Evolutionary conservation across 371 early-diverging fungal genomes (phyloP), one percentile per base, ranked within the genome.

Genomic region (Coemansia sp.): DNA sequence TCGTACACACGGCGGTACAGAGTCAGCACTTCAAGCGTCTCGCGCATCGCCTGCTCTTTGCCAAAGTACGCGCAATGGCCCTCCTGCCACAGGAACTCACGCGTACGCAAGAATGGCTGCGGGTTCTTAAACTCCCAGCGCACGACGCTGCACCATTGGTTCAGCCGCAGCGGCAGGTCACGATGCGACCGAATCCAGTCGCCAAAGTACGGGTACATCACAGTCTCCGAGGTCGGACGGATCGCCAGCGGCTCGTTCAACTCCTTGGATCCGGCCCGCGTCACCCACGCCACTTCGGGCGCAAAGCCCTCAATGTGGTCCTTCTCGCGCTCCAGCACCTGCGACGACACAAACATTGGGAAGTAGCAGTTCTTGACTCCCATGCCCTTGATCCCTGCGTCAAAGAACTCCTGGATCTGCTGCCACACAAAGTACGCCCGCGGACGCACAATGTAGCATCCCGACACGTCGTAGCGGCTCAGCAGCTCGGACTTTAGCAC

Each of bases 81-180:
- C 84, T 99, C 99, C 83, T 99, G 99, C 99, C 99, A 99, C 71
- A 99, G 85, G 87, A 99, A 99, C 86, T 99, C 99, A 75, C 99
- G 92, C 17, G 99, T 99, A 69, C 99, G 89, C 66, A 99, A 85
- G 89, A 99, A 99, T 58, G 99, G 99, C 82, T 97, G 95, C 61
- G 99, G 98, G 80, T 98, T 92, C 86, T 99, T 99, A 84, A 99
- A 98, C 86, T 99, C 99, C 99, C 99, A 99, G 70, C 99, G 91
- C 48, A 99, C 97, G 63, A 99, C 99, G 79, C 95, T 98, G 86
- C 99, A 98, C 99, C 99, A 99, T 85, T 99, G 99, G 86, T 99
- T 99, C 63, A 99, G 79, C 73, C 97, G 90, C 61, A 99, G 84
- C 44, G 99, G 99, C 57, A 99, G 88, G 83, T 99, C 99, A 79